Percentiles rank a stretch among this genome's conserved stretches.
These are phyloP conservation scores for Fusarium continuum DNA, from an alignment of 2,329 filamentous ascomycete species.

Conservation along the genomic window DNA sequence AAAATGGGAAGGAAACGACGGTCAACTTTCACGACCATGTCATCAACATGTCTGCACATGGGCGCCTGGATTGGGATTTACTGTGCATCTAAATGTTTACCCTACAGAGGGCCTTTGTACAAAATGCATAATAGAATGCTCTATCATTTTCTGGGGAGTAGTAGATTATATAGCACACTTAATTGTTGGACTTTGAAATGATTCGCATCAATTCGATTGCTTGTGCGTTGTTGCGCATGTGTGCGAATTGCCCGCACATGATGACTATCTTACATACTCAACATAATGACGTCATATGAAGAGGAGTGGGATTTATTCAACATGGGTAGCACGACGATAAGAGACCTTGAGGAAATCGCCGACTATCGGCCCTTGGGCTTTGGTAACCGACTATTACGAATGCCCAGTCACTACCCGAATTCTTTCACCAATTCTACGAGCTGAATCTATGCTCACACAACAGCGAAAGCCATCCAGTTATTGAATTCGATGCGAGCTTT, in stretches of 20 bases:
- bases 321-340: slow-evolving; percentile 18
- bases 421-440: neutral
- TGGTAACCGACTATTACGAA: neutral
- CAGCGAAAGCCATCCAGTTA: neutral
- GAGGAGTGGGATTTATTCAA: slow-evolving; percentile 19
- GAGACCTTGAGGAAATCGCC: slow-evolving; percentile 8
- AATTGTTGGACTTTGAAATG: too few relatives aligned
- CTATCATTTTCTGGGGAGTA: neutral
- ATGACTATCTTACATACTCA: too few relatives aligned
- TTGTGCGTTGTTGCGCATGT: too few relatives aligned
- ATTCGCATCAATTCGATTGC: too few relatives aligned
- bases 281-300: slow-evolving; percentile 33
- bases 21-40: neutral
- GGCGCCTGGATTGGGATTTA: slow-evolving; percentile 18
- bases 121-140: slow-evolving; percentile 19
- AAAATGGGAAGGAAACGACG: neutral
- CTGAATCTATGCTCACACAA: neutral
- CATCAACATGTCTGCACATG: neutral
- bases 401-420: neutral
- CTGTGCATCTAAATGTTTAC: slow-evolving; percentile 3
- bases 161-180: too few relatives aligned
- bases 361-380: neutral
- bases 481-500: neutral
- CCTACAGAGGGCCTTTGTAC: neutral
- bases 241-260: too few relatives aligned